Evolutionary conservation across 2,329 filamentous ascomycete species (phyloP).

Genomic region (Bipolaris gigantea): DNA sequence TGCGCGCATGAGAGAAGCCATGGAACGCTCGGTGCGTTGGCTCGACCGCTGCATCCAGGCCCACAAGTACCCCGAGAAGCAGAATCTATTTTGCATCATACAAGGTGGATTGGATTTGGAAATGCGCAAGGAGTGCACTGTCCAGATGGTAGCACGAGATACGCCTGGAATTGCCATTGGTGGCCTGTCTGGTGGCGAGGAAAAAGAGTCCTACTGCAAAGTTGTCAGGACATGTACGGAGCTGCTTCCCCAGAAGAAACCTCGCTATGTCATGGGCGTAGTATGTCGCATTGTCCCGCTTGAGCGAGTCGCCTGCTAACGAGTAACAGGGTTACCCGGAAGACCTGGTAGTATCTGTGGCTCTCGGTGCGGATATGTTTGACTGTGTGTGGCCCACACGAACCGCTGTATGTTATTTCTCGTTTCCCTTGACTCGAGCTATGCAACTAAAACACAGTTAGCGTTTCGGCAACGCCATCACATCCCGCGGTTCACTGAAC

Average conservation of each 20-base stretch:
- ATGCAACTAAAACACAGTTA: constrained; percentile 27
- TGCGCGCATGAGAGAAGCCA: constrained; percentile 86
- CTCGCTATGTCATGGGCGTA: constrained; percentile 99
- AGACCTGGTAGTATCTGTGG: constrained; percentile 89
- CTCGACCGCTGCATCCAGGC: constrained; percentile 91
- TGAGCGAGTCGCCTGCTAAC: constrained; percentile 16
- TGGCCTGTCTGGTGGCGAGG: constrained; percentile 90
- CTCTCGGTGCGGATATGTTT: constrained; percentile 97
- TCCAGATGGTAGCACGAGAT: constrained; percentile 83
- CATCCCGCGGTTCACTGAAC: constrained; percentile 78
- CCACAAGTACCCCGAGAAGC: constrained; percentile 77
- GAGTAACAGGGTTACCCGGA: constrained; percentile 77
- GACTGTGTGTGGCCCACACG: constrained; percentile 98
- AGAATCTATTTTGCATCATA: constrained; percentile 98
- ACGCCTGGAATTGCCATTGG: constrained; percentile 97
- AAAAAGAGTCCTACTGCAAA: constrained; percentile 87
- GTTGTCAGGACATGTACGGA: constrained; percentile 87
- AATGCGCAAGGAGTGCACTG: constrained; percentile 79
- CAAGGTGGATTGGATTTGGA: constrained; percentile 91
- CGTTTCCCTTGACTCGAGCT: too few species aligned
- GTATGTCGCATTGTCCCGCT: constrained; percentile 44
- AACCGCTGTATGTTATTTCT: constrained; percentile 64
- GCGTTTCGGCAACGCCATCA: constrained; percentile 93
- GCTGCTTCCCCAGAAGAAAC: constrained; percentile 84
- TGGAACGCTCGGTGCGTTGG: constrained; percentile 94